Conservation (phyloP, 345 rosid species). For the Salix koriyanagi region DNA sequence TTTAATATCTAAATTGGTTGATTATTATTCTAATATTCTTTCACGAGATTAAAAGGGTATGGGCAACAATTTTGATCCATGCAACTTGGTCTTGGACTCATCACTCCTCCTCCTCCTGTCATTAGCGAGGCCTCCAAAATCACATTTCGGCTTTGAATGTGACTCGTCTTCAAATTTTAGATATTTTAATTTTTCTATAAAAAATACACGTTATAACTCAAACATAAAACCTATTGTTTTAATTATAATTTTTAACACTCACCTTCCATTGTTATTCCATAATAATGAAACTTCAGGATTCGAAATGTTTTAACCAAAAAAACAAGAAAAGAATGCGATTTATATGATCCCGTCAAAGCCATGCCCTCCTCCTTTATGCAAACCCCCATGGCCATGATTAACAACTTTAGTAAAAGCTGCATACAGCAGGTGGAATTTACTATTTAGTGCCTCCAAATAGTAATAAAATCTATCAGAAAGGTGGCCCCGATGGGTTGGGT, state of each 20-base stretch:
- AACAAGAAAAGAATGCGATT: too few species aligned
- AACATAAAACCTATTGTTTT: fast-evolving
- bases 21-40: neutral
- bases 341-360: neutral
- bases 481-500: too few species aligned
- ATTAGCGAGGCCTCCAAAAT: neutral
- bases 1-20: neutral
- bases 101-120: slow-evolving; percentile 7
- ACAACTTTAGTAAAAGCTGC: neutral
- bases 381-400: neutral
- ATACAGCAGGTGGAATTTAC: neutral
- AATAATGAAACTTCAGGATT: too few species aligned
- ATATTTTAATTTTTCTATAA: too few species aligned
- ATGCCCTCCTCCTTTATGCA: too few species aligned
- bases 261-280: too few species aligned
- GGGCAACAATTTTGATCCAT: neutral
- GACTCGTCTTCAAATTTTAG: neutral
- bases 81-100: slow-evolving; percentile 6
- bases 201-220: too few species aligned
- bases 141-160: neutral
- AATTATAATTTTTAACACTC: too few species aligned
- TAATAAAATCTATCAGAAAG: neutral
- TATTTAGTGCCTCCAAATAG: neutral
- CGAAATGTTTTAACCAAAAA: too few species aligned
- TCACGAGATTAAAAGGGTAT: neutral